Base-by-base conservation (phyloP, 352 stramenopile species). In the Hyaloperonospora brassicae region DNA sequence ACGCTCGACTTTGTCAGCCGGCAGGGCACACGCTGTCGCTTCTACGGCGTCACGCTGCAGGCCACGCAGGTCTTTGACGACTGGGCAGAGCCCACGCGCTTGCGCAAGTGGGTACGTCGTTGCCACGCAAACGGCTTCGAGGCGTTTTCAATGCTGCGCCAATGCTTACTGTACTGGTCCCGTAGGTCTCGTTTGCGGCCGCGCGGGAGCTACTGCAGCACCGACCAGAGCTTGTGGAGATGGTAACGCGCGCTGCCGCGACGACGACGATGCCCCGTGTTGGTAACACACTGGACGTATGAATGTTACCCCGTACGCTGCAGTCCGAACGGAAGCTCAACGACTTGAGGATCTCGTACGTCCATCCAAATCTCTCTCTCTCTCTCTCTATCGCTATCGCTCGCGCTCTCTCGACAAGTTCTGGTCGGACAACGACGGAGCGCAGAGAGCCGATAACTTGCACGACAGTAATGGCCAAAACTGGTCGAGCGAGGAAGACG, bases 11-110 rank as follows among this genome's bases (percentile, higher is more conserved):
- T 85, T 47, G 23, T 24, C 1, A 87, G 67, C 14, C 61, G 66
- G 14, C 72, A 84, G 17, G 68, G 72, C 30, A 78, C 70, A 10
- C 53, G 45, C 1, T 84, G 73, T 49, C 67, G 75, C 11, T 69
- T 87, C 39, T 74, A 73, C 49, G 76, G 75, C 23, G 84, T 81
- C 34, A 55, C 52, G 17, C 36, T 87, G 27, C 8, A 39, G 10
- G 68, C 48, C 24, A 55, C 24, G 1, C 62, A 72, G 39, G 62
- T 82, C 24, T 89, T 74, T 49, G 35, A 72, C 21, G 58, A 73
- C 40, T 89, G 79, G 79, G 66, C 74, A 2, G 79, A 89, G 59
- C 71, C 70, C 44, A 72, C 57, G 2, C 72, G 79, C 0, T 47
- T 57, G 21, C 74, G 79, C 4, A 55, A 82, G 44, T 89, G 79